Evolutionary conservation across 2,329 filamentous ascomycete species (phyloP).

Genomic region (Plenodomus lindquistii): DNA sequence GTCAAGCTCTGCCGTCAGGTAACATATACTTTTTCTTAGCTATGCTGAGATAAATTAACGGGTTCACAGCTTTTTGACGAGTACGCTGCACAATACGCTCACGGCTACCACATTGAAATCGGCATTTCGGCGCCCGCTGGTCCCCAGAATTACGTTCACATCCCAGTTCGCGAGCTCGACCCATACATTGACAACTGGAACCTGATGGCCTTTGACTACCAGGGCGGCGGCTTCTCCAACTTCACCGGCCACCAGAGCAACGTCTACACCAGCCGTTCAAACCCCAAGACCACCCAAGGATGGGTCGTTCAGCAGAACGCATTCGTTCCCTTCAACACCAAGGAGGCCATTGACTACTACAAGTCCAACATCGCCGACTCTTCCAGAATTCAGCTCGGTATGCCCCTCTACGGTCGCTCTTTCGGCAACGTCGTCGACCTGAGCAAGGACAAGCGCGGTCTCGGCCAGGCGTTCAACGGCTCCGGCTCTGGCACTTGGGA

Average conservation of each 20-base stretch:
- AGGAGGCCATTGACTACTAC: conserved; percentile 32
- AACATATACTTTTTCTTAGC: conserved; percentile 16
- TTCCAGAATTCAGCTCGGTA: conserved; percentile 30
- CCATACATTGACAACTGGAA: conserved; percentile 53
- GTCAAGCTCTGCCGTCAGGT: conserved; percentile 40
- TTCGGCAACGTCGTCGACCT: conserved; percentile 30
- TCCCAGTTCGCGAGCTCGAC: conserved; percentile 49
- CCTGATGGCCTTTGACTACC: conserved; percentile 67
- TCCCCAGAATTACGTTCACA: conserved; percentile 43
- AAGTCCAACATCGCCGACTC: conserved; percentile 18
- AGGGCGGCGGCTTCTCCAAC: conserved; percentile 76
- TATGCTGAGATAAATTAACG: background rate
- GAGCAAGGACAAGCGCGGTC: conserved; percentile 53
- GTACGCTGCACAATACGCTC: conserved; percentile 43
- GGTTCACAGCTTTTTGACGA: conserved; percentile 38
- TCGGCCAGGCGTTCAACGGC: conserved; percentile 31
- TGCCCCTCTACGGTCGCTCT: conserved; percentile 37
- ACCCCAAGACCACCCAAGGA: conserved; percentile 25
- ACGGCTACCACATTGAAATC: conserved; percentile 48
- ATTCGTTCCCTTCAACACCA: conserved; percentile 27
- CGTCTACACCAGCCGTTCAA: conserved; percentile 22
- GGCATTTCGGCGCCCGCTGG: conserved; percentile 51
- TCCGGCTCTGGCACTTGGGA: conserved; percentile 30
- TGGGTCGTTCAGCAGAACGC: conserved; percentile 6
- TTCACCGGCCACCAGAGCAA: conserved; percentile 56